A percentile compares a stretch with the other conserved stretches of the same genome.
Conservation (phyloP, 805 yeast genomes). For the Kazachstania bromeliacearum region DNA sequence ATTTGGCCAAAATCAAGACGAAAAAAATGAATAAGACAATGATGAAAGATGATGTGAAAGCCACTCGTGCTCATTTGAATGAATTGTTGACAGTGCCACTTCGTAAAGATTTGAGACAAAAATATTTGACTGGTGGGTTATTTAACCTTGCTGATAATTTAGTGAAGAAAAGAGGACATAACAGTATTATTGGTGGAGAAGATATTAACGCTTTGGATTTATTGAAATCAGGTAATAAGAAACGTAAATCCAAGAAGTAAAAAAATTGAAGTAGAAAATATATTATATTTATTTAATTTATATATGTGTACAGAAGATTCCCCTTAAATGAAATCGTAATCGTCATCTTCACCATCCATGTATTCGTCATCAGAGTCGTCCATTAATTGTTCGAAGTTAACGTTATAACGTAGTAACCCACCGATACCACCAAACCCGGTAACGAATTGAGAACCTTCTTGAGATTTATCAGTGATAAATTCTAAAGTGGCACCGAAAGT, state of each 20-base stretch:
- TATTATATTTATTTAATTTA: not conserved
- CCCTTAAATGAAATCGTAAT: slow-evolving; percentile 30
- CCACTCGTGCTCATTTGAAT: slow-evolving; percentile 43
- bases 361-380: slow-evolving; percentile 87
- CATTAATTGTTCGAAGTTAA: slow-evolving; percentile 89
- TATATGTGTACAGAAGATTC: not conserved
- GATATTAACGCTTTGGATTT: slow-evolving; percentile 60
- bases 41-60: slow-evolving; percentile 39
- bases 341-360: slow-evolving; percentile 50
- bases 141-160: slow-evolving; percentile 70
- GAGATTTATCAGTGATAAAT: slow-evolving; percentile 91
- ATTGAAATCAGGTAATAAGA: slow-evolving; percentile 32
- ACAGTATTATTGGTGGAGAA: slow-evolving; percentile 59
- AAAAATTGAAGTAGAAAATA: not conserved
- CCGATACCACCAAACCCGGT: slow-evolving; percentile 99
- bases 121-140: slow-evolving; percentile 72
- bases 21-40: slow-evolving; percentile 45
- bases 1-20: slow-evolving; percentile 51
- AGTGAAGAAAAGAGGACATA: slow-evolving; percentile 57
- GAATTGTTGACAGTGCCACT: slow-evolving; percentile 44
- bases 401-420: slow-evolving; percentile 90
- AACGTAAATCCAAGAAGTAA: slow-evolving; percentile 1
- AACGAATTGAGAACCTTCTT: slow-evolving; percentile 98
- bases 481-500: slow-evolving; percentile 92
- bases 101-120: slow-evolving; percentile 54